Percentiles rank a stretch among this genome's conserved stretches.
phyloP scores from a whole-genome alignment of 108 stramenopile species.

The Ochromonas danica region DNA sequence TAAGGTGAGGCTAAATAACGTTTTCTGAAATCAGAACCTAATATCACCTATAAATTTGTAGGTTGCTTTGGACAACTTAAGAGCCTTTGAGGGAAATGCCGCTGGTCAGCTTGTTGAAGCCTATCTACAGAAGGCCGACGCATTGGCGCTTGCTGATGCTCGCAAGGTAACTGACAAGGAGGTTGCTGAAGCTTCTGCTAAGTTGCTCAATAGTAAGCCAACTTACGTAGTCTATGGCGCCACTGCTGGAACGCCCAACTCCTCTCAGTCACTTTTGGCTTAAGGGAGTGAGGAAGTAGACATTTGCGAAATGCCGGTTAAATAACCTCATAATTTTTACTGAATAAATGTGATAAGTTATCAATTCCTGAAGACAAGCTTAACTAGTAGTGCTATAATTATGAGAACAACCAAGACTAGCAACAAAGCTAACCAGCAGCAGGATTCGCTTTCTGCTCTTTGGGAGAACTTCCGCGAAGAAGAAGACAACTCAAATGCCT shows the following conservation, averaged over 20 bases:
- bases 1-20: neutral
- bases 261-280: too few relatives aligned
- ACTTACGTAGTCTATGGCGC: constrained; percentile 3
- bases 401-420: too few relatives aligned
- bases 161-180: neutral
- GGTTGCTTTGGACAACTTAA: neutral
- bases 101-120: neutral
- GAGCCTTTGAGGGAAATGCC: neutral
- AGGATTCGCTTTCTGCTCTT: too few relatives aligned
- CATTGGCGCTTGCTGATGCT: neutral
- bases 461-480: too few relatives aligned
- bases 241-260: constrained; percentile 8
- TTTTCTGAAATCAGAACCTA: neutral
- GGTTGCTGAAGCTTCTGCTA: neutral
- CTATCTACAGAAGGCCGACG: neutral
- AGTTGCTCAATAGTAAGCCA: neutral
- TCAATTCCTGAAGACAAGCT: too few relatives aligned
- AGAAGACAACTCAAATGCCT: too few relatives aligned
- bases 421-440: too few relatives aligned
- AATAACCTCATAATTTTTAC: too few relatives aligned
- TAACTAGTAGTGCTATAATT: too few relatives aligned
- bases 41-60: neutral
- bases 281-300: too few relatives aligned
- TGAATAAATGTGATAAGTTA: too few relatives aligned
- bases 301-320: too few relatives aligned